A percentile compares a stretch with the other conserved stretches of the same genome.
These are phyloP conservation scores for Ganoderma lingzhi DNA, from an alignment of 1,284 basidiomycete genomes.

Conservation along the genomic window DNA sequence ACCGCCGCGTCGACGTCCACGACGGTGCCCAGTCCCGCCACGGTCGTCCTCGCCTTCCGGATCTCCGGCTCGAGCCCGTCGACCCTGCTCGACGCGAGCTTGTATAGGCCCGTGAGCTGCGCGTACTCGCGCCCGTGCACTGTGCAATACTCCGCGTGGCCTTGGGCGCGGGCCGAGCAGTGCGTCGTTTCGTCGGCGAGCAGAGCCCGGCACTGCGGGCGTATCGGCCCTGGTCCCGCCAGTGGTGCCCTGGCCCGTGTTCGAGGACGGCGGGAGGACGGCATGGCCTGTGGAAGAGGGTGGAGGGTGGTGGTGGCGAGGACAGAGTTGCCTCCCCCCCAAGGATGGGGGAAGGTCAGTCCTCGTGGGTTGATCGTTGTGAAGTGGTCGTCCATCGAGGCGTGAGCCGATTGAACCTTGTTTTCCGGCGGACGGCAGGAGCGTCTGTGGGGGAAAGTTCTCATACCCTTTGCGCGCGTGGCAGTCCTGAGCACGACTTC, in stretches of 20 bases:
- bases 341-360: neutral
- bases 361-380: neutral
- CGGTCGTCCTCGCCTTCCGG: neutral
- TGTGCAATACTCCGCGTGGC: conserved; percentile 1
- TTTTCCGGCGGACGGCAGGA: neutral
- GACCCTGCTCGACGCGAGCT: conserved; percentile 12
- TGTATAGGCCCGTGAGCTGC: conserved; percentile 17
- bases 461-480: neutral
- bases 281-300: neutral
- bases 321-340: neutral
- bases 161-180: neutral
- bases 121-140: conserved; percentile 15
- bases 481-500: neutral
- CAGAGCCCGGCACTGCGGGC: conserved; percentile 13
- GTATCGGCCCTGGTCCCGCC: neutral
- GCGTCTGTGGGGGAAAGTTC: neutral
- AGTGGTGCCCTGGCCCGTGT: neutral
- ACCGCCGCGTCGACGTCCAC: neutral
- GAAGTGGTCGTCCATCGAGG: neutral
- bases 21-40: neutral
- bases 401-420: neutral
- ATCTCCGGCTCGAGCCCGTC: neutral
- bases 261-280: neutral
- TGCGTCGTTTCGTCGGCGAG: conserved; percentile 17
- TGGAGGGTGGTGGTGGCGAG: neutral